These are phyloP conservation scores for Colletotrichum simmondsii DNA, from an alignment of 2,329 filamentous ascomycete species.

Conservation along the genomic window DNA sequence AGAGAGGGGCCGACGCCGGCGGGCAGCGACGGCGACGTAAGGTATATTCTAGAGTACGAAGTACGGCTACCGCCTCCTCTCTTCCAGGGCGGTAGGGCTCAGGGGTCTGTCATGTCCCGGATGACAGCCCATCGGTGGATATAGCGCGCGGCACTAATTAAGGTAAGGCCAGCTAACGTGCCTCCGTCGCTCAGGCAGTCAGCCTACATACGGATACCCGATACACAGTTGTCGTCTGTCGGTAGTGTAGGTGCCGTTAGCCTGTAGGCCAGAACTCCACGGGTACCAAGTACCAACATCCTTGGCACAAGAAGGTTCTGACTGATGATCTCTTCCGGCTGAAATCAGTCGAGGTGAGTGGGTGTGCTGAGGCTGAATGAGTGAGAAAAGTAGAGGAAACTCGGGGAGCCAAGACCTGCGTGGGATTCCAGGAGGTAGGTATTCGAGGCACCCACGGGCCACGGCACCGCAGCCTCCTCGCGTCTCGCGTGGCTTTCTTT, in stretches of 20 bases:
- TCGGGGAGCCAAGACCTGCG: neutral
- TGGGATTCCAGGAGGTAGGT: neutral
- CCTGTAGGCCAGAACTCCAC: neutral
- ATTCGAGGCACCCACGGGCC: neutral
- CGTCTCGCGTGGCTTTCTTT: neutral
- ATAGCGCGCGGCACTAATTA: slow-evolving; percentile 12
- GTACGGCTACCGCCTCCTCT: neutral
- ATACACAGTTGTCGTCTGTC: neutral
- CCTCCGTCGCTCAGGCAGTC: neutral
- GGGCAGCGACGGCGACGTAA: neutral
- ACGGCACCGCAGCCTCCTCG: neutral
- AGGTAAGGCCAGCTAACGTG: neutral
- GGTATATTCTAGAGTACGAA: neutral
- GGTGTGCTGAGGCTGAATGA: neutral
- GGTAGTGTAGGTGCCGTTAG: neutral
- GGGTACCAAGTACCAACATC: neutral
- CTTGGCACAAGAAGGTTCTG: neutral
- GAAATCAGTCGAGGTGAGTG: no score
- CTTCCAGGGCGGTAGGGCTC: neutral
- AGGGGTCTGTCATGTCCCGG: slow-evolving; percentile 20
- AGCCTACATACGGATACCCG: neutral
- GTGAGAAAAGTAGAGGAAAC: neutral
- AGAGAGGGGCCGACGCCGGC: slow-evolving; percentile 4
- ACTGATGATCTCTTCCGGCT: no score
- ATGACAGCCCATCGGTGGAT: slow-evolving; percentile 19